Conservation (phyloP, 257 asterid species). For the Cynanchum wilfordii region DNA sequence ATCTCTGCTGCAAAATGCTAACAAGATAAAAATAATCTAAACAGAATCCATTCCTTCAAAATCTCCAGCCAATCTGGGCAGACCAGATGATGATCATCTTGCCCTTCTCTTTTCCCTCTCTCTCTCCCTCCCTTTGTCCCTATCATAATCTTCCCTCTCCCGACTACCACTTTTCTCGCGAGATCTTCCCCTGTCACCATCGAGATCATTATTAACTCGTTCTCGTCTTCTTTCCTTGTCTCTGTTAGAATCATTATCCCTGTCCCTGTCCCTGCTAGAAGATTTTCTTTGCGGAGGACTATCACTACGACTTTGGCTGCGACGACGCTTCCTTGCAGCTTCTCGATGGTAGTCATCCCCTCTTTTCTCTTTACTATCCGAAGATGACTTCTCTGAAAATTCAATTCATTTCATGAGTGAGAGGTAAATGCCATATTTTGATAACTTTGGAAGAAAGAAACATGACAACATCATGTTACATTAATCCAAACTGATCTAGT, state of each 20-base stretch:
- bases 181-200: slow-evolving; percentile 32
- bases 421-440: background rate
- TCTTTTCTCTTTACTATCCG: slow-evolving; percentile 50
- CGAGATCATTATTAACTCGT: slow-evolving; percentile 33
- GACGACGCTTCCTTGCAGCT: slow-evolving; percentile 56
- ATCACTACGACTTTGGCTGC: slow-evolving; percentile 62
- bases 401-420: background rate
- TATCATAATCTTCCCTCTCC: slow-evolving; percentile 73
- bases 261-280: slow-evolving; percentile 49
- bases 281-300: slow-evolving; percentile 76
- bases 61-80: background rate
- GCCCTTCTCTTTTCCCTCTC: slow-evolving; percentile 62
- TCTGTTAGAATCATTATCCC: slow-evolving; percentile 46
- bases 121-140: slow-evolving; percentile 58
- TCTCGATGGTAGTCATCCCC: slow-evolving; percentile 45
- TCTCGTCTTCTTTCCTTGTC: slow-evolving; percentile 51
- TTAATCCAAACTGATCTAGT: background rate
- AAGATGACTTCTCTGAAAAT: slow-evolving; percentile 44
- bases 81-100: slow-evolving; percentile 29
- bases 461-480: background rate
- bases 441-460: background rate
- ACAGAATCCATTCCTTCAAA: background rate
- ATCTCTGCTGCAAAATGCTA: background rate
- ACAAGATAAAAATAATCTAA: background rate
- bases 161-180: slow-evolving; percentile 64